Conservation (phyloP, 495 filamentous ascomycete species). For the Hypomontagnella submonticulosa region DNA sequence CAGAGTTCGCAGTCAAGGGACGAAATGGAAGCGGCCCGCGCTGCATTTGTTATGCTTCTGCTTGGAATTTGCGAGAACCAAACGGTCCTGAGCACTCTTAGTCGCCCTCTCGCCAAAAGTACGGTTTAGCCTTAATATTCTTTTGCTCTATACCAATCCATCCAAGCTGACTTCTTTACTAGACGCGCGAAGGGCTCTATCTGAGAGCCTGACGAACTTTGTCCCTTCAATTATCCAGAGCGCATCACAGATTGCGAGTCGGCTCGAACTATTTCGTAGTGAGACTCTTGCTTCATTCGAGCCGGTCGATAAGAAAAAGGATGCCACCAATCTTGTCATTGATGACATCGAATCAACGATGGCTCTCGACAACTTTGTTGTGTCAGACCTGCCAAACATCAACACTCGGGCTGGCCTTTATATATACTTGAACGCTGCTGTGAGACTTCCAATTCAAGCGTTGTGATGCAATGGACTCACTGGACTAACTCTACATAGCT, state of each 20-base stretch:
- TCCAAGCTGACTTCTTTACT: slow-evolving; percentile 29
- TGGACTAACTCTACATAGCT: slow-evolving; percentile 66
- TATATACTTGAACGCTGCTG: slow-evolving; percentile 88
- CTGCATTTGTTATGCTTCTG: slow-evolving; percentile 65
- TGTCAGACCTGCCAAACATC: slow-evolving; percentile 73
- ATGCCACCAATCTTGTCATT: slow-evolving; percentile 56
- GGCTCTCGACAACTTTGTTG: slow-evolving; percentile 62
- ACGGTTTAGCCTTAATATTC: slow-evolving; percentile 35
- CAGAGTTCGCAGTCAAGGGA: slow-evolving; percentile 55
- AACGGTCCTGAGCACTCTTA: slow-evolving; percentile 57
- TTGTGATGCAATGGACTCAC: slow-evolving; percentile 42
- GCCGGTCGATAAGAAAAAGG: slow-evolving; percentile 58
- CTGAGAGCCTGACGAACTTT: slow-evolving; percentile 61
- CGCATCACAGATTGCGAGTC: slow-evolving; percentile 59
- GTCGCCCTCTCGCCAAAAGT: slow-evolving; percentile 58
- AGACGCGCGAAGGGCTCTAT: slow-evolving; percentile 60
- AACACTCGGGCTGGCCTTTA: slow-evolving; percentile 92
- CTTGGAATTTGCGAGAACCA: slow-evolving; percentile 62
- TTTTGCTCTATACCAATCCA: slow-evolving; percentile 8
- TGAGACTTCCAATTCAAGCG: slow-evolving; percentile 52
- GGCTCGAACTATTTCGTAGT: slow-evolving; percentile 64
- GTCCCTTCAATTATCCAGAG: slow-evolving; percentile 63
- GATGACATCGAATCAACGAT: slow-evolving; percentile 61
- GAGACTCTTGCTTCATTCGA: slow-evolving; percentile 59
- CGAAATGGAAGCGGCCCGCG: slow-evolving; percentile 62